These are phyloP conservation scores for Penicillium sp. DNA, from an alignment of 2,329 filamentous ascomycete genomes.

Conservation along the genomic window DNA sequence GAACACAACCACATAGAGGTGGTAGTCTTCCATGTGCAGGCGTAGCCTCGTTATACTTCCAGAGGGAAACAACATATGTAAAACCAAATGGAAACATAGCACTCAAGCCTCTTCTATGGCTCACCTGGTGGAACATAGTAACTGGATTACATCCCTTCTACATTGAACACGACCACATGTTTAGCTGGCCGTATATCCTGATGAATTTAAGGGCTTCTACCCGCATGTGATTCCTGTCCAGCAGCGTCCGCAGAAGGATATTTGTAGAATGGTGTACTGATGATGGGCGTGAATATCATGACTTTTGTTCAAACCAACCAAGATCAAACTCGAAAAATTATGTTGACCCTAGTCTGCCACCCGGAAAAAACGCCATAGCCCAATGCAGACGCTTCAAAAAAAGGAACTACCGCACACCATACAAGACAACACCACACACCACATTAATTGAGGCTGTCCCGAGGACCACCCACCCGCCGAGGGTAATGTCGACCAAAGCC, in stretches of 20 bases:
- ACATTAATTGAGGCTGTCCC: conserved; percentile 57
- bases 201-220: background rate
- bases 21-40: background rate
- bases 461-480: conserved; percentile 45
- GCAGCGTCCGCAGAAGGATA: background rate
- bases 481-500: conserved; percentile 46
- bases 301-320: background rate
- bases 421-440: background rate
- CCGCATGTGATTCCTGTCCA: background rate
- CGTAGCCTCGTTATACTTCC: background rate
- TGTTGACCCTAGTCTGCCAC: background rate
- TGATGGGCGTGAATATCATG: background rate
- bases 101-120: background rate
- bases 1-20: background rate
- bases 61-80: background rate
- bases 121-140: too few species aligned
- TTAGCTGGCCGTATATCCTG: background rate
- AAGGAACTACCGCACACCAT: background rate
- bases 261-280: background rate
- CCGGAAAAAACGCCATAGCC: background rate
- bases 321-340: background rate
- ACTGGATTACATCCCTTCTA: background rate
- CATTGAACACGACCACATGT: background rate
- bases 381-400: conserved; percentile 2
- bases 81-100: background rate